Evolutionary conservation across 2,329 filamentous ascomycete genomes (phyloP), one percentile per base, ranked within the genome.

Genomic region (Teratosphaeria destructans): DNA sequence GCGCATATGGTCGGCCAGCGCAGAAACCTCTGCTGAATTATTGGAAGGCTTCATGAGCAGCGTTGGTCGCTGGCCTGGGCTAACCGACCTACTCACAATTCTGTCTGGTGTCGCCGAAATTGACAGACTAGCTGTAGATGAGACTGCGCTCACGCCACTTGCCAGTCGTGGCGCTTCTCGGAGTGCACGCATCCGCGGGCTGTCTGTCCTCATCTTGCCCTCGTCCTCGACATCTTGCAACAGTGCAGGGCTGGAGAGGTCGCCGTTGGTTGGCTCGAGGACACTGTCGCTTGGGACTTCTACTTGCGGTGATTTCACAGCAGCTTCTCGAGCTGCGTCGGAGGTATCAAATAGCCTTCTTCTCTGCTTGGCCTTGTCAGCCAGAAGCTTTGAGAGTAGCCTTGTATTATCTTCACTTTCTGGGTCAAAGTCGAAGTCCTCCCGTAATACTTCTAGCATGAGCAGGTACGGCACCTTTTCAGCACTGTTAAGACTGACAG

Each of bases 401-500:
- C 82, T 79, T 68, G 87, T 81, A 66, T 94, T 94, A 63, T 90
- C 86, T 32, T 82, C 78, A 0, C 85, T 86, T 35, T 87, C 84
- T 0, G 89, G 88, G 66, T 93, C 86, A 67, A 94, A 94, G 37
- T 86, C 86, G 69, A 94, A 93, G 68, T 94, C 89, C 64, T 93
- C 89, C 27, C 86, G 79, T 55, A 94, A 75, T 26, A 94, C 85
- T 70, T 94, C 89, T 2, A 93, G 84, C 88, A 94, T 92, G 32
- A 94, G 79, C 56, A 94, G 74, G 73, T 91, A 94, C 0, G 89
- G 89, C 53, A 94, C 89, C 70, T 91, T 88, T 72, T 94, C 89
- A 4, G 89, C 89, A 71, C 89, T 94, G 73, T 94, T 94, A 57
- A 94, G 76, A 58, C 92, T 90, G 0, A 89, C 93, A 5, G 89